A percentile compares a stretch with the other conserved stretches of the same genome.
Conservation (phyloP, 805 yeast genomes). For the Kodamaea lidongshanica region DNA sequence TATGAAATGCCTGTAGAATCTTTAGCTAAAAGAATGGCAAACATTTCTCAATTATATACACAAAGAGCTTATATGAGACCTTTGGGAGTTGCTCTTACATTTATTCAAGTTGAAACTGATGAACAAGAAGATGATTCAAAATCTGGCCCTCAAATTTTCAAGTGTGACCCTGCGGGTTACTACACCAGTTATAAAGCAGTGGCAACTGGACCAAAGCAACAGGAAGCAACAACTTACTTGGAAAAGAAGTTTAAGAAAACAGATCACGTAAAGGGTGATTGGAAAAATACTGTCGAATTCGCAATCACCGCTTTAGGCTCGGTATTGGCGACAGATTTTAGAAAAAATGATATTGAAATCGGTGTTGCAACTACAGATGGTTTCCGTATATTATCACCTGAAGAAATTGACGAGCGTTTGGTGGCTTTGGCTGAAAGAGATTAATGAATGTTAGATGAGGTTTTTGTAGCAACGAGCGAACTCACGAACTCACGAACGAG, state of each 20-base stretch:
- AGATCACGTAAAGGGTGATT: conserved; percentile 66
- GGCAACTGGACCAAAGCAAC: conserved; percentile 96
- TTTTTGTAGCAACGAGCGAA: no score
- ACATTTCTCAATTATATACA: conserved; percentile 89
- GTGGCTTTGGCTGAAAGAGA: conserved; percentile 96
- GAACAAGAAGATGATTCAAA: conserved; percentile 86
- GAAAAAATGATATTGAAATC: conserved; percentile 88
- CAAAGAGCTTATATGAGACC: conserved; percentile 99
- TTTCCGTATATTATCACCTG: conserved; percentile 68
- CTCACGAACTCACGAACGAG: no score
- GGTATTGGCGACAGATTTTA: conserved; percentile 85
- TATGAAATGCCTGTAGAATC: conserved; percentile 96
- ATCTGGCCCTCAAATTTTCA: conserved; percentile 81
- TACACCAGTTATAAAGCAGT: conserved; percentile 86
- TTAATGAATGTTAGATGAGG: no score
- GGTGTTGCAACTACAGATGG: conserved; percentile 77
- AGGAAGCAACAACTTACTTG: conserved; percentile 82
- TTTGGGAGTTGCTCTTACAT: conserved; percentile 86
- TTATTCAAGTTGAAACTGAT: conserved; percentile 57
- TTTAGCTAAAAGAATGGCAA: conserved; percentile 91
- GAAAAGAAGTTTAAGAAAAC: conserved; percentile 82
- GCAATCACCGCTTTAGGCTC: conserved; percentile 83
- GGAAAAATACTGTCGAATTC: conserved; percentile 85
- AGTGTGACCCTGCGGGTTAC: conserved; percentile 97
- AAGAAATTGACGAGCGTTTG: conserved; percentile 90